These are phyloP conservation scores for Hirschioporus abietinus DNA, from an alignment of 768 basidiomycete species.

Conservation along the genomic window DNA sequence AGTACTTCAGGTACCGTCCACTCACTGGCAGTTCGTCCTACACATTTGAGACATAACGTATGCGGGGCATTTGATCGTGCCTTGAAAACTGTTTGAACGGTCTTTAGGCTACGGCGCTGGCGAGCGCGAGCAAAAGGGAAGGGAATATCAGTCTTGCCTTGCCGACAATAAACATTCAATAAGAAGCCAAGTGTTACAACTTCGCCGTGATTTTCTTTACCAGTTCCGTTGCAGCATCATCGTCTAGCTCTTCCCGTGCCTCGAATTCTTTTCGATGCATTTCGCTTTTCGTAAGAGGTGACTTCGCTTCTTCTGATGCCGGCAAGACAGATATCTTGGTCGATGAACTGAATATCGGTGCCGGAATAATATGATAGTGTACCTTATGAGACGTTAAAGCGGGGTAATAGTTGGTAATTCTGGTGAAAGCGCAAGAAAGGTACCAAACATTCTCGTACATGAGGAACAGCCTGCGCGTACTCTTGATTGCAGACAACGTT, in stretches of 20 bases:
- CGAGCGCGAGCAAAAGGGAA: background rate
- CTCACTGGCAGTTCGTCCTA: too few species aligned
- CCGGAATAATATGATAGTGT: slow-evolving; percentile 74
- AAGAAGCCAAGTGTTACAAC: slow-evolving; percentile 20
- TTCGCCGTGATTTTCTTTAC: slow-evolving; percentile 40
- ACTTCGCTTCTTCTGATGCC: slow-evolving; percentile 9
- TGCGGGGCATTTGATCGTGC: background rate
- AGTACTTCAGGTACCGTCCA: too few species aligned
- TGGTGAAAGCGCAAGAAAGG: background rate
- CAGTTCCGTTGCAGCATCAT: slow-evolving; percentile 46
- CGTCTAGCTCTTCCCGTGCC: slow-evolving; percentile 52
- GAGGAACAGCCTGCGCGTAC: slow-evolving; percentile 76
- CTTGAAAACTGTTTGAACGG: background rate
- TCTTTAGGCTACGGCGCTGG: background rate
- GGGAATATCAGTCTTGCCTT: background rate
- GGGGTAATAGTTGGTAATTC: background rate
- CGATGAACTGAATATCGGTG: slow-evolving; percentile 40
- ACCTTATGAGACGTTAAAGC: slow-evolving; percentile 36
- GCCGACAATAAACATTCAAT: background rate
- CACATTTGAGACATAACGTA: background rate
- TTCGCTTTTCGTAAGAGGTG: slow-evolving; percentile 37
- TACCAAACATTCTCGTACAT: slow-evolving; percentile 37
- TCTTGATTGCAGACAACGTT: slow-evolving; percentile 81
- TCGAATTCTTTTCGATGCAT: slow-evolving; percentile 62
- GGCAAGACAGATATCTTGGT: slow-evolving; percentile 9